Base-by-base conservation (phyloP, 106 monocot genomes). In the Triglochin maritima region DNA sequence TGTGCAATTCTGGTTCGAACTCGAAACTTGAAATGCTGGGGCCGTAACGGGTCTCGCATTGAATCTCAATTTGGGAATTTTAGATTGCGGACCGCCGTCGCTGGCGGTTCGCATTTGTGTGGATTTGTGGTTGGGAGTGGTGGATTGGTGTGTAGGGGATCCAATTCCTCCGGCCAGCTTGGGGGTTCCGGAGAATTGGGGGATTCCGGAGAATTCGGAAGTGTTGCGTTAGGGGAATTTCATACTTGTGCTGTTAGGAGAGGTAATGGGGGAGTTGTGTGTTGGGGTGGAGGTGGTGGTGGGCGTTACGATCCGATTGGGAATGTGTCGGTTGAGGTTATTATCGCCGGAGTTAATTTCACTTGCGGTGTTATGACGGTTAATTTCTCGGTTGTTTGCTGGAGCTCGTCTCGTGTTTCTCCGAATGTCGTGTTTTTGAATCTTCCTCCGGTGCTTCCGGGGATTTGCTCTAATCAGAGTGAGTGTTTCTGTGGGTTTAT, bases 341-440 rank as follows among this genome's bases (percentile, higher is more conserved):
- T 96, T 60, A 85, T 82, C 43, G 83, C 96, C 13, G 87, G 86
- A 6, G 90, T 78, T 0, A 73, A 96, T 44, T 79, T 83, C 50
- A 88, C 88, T n/a, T 96, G 96, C 64, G 96, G 88, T 3, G 53
- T 96, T 10, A 66, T 62, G 3, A 74, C 76, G 5, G 4, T 0
- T 7, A 86, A 88, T 70, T 79, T 86, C 29, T 78, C 81, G 6
- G 78, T 91, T 11, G n/a, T 86, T 1, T 96, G 96, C 67, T 96
- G 96, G 96, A 50, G 54, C 8, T 63, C 79, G 2, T 44, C 76
- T 53, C 15, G 41, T 44, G n/a, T 5, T 5, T 69, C 76, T 41
- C 58, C 66, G 12, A 9, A 76, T 46, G 69, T 74, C 47, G 46
- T 46, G 0, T 41, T 6, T 0, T 62, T 84, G 47, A 71, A 75